phyloP scores from a whole-genome alignment of 2,329 filamentous ascomycete species.

The Daldinia sp. region DNA sequence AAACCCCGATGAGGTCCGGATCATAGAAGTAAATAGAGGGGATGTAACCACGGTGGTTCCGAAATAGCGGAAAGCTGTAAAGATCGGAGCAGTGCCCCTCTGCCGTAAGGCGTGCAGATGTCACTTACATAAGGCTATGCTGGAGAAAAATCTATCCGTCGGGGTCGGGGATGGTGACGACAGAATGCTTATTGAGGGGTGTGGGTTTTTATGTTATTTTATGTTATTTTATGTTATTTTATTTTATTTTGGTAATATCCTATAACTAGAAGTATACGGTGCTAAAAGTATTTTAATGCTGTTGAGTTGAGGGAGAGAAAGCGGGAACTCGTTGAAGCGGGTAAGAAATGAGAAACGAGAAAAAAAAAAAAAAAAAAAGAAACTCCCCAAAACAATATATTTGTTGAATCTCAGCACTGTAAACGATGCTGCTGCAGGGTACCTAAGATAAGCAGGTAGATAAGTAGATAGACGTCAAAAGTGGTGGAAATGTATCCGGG shows the following conservation, averaged over 20 bases:
- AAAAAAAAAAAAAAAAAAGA: neutral
- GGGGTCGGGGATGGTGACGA: neutral
- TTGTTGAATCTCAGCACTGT: neutral
- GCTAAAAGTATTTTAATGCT: neutral
- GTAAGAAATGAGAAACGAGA: too few relatives aligned
- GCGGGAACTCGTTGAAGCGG: neutral
- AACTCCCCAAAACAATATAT: neutral
- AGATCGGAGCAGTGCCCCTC: slow-evolving; percentile 25
- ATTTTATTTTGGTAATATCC: neutral
- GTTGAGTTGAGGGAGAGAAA: neutral
- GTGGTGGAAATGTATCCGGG: neutral
- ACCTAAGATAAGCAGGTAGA: neutral
- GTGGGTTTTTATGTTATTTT: too few relatives aligned
- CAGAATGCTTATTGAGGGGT: slow-evolving; percentile 5
- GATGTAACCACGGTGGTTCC: slow-evolving; percentile 13
- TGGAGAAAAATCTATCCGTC: neutral
- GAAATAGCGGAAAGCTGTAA: slow-evolving; percentile 17
- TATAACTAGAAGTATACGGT: neutral
- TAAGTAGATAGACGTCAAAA: slow-evolving; percentile 2
- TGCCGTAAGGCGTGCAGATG: slow-evolving; percentile 26
- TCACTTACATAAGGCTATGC: slow-evolving; percentile 30
- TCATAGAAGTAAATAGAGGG: slow-evolving; percentile 8
- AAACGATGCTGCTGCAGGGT: neutral
- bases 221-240: too few relatives aligned
- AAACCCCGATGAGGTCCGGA: slow-evolving; percentile 11